These are phyloP conservation scores for Trichosporon coremiiforme DNA, from an alignment of 1,284 basidiomycete genomes.

Conservation along the genomic window DNA sequence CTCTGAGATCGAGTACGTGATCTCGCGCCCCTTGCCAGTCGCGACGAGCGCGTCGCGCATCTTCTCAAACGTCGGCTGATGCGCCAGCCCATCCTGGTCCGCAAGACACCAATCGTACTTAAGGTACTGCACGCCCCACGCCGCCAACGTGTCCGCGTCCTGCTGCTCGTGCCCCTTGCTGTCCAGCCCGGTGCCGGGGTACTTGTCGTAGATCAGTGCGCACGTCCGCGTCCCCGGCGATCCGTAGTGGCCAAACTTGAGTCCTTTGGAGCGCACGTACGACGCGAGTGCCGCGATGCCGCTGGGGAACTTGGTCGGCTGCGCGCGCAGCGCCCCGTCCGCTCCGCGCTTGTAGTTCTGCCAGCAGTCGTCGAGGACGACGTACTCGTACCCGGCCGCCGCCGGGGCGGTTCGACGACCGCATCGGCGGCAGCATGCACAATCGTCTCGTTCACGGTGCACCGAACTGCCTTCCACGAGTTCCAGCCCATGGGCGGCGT, in stretches of 20 bases:
- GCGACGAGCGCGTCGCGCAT: slow-evolving; percentile 13
- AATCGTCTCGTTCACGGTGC: neutral
- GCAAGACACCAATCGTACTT: slow-evolving; percentile 23
- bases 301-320: slow-evolving; percentile 11
- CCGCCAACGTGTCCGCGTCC: slow-evolving; percentile 11
- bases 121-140: slow-evolving; percentile 16
- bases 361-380: slow-evolving; percentile 22
- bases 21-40: neutral
- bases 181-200: neutral
- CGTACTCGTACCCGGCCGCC: neutral
- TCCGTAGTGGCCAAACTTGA: slow-evolving; percentile 20
- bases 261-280: slow-evolving; percentile 17
- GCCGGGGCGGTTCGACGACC: neutral
- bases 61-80: slow-evolving; percentile 4
- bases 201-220: slow-evolving; percentile 15
- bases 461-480: slow-evolving; percentile 10
- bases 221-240: slow-evolving; percentile 13
- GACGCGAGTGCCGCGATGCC: neutral
- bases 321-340: neutral
- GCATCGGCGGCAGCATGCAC: neutral
- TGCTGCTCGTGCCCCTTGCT: slow-evolving; percentile 11
- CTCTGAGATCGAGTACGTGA: slow-evolving; percentile 19
- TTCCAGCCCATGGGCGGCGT: slow-evolving; percentile 21
- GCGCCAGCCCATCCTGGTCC: neutral
- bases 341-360: neutral